Evolutionary conservation across 805 yeast species (phyloP).

Genomic region (Kazachstania africana): DNA sequence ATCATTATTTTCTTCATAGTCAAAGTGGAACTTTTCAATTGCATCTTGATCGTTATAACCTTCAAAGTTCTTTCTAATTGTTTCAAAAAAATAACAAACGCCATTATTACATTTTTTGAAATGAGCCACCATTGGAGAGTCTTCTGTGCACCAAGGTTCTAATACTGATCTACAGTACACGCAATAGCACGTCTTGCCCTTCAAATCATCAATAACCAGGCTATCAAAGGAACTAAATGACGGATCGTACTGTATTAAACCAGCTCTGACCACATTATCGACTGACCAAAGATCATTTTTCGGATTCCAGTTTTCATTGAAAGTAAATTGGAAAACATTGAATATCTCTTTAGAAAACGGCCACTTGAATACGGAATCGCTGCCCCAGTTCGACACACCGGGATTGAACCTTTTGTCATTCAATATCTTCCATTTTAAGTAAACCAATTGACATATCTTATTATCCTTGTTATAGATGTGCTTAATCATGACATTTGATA

Average conservation of each 20-base stretch:
- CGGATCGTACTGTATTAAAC: conserved; percentile 41
- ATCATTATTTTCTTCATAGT: too few species aligned
- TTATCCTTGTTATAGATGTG: conserved; percentile 10
- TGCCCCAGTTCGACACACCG: conserved; percentile 13
- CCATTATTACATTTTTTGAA: conserved; percentile 13
- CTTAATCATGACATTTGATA: conserved; percentile 13
- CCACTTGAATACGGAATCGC: conserved; percentile 10
- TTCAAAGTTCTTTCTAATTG: background rate
- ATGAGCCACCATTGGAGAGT: conserved; percentile 37
- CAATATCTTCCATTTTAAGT: conserved; percentile 13
- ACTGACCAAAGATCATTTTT: conserved; percentile 7
- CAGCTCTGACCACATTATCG: conserved; percentile 38
- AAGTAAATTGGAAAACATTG: conserved; percentile 3
- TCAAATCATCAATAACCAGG: conserved; percentile 21
- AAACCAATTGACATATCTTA: conserved; percentile 9
- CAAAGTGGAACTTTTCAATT: background rate
- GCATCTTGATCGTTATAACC: background rate
- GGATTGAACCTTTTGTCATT: conserved; percentile 12
- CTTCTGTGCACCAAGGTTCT: conserved; percentile 26
- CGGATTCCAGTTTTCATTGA: background rate
- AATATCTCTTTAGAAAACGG: conserved; percentile 9
- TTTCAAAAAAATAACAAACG: conserved; percentile 14
- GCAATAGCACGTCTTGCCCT: conserved; percentile 42
- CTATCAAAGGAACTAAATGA: conserved; percentile 29
- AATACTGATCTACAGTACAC: conserved; percentile 42